Evolutionary conservation across 1,139 yeast genomes (phyloP).

Genomic region (Lodderomyces beijingensis): DNA sequence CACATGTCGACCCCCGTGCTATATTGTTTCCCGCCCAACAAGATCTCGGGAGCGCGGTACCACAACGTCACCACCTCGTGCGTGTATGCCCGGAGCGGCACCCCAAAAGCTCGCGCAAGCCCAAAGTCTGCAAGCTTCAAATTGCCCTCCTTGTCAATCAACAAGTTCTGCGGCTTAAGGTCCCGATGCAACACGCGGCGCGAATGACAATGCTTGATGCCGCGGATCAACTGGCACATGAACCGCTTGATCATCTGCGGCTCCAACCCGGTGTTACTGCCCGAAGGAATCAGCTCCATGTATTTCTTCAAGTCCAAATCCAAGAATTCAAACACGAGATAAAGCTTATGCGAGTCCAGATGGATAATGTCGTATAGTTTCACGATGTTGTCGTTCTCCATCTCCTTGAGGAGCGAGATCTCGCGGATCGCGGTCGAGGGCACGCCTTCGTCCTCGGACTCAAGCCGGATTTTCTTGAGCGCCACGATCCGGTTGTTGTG

Average conservation of each 20-base stretch:
- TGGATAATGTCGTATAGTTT: conserved; percentile 91
- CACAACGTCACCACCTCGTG: conserved; percentile 97
- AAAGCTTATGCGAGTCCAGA: conserved; percentile 91
- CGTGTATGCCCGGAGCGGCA: conserved; percentile 92
- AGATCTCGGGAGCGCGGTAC: conserved; percentile 96
- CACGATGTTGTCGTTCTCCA: conserved; percentile 89
- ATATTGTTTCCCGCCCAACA: conserved; percentile 94
- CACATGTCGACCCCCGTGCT: conserved; percentile 99
- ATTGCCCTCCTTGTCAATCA: conserved; percentile 93
- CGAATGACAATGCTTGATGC: conserved; percentile 92
- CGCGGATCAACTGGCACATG: conserved; percentile 88
- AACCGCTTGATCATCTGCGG: conserved; percentile 87
- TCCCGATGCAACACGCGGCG: conserved; percentile 95
- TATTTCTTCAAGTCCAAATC: conserved; percentile 94
- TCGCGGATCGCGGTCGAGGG: conserved; percentile 98
- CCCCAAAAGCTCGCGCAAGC: conserved; percentile 94
- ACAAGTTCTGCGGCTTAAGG: conserved; percentile 90
- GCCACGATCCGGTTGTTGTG: conserved; percentile 93
- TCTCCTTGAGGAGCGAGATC: conserved; percentile 86
- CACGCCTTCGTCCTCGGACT: conserved; percentile 97
- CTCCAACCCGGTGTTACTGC: conserved; percentile 87
- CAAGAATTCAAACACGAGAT: conserved; percentile 87
- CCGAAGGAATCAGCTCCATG: conserved; percentile 94
- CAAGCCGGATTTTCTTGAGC: conserved; percentile 87
- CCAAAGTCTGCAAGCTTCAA: conserved; percentile 97